Evolutionary conservation across 2,329 filamentous ascomycete species (phyloP), one percentile per base, ranked within the genome.

Genomic region (Coleophoma crateriformis): DNA sequence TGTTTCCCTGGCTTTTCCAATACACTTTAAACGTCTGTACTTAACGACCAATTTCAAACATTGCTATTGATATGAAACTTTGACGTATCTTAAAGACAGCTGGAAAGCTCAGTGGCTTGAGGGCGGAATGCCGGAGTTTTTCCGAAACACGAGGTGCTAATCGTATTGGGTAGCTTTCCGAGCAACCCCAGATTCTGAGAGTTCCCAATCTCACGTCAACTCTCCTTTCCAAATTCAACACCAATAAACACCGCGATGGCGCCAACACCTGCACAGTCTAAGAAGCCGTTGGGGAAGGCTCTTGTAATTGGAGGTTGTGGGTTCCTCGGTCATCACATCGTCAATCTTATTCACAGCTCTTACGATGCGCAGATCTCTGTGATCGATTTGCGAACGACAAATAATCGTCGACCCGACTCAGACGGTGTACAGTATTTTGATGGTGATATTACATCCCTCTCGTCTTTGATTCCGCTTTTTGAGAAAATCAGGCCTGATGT

Each of bases 221-320:
- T 27, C 27, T 27, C 27, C 27, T 27, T 27, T 27, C 27, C 8
- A 27, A 3, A 7, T 2, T 27, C 27, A 10, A 27, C 7, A 13
- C 2, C 39, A 17, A 13, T 22, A 19, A 17, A 14, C 20, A 20
- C 33, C 6, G 14, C 14, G 43, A 58, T 58, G 55, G 50, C 56
- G 43, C 45, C 54, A 32, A 50, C 40, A 46, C 37, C 48, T 7
- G 33, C 13, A 19, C 47, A 39, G 33, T 41, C 50, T 45, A 61
- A 58, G 35, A 53, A 54, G 10, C 33, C 54, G 5, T 74, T 90
- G 46, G 87, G 87, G 64, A 81, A 78, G 56, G 85, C 90, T 61
- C 76, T 91, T 58, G 84, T 94, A 58, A 83, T 92, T 58, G 88
- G 88, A 62, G 88, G 88, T 65, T 91, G 88, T 66, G 88, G 88